A percentile compares a stretch with the other conserved stretches of the same genome.
Conservation (phyloP, 768 basidiomycete genomes). For the Russula foetens region DNA sequence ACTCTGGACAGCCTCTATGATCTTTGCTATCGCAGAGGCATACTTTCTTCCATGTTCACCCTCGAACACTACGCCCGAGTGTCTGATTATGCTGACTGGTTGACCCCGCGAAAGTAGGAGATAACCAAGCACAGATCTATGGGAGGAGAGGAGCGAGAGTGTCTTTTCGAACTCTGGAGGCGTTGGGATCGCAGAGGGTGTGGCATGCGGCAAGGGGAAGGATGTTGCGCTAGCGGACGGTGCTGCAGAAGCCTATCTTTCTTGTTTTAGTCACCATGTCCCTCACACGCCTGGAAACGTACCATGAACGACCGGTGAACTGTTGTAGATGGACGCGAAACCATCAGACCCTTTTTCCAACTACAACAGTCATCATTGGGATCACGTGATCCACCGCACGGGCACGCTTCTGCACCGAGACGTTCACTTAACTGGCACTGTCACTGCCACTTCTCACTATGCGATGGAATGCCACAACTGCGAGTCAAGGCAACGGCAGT, state of each 20-base stretch:
- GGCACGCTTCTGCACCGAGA: background rate
- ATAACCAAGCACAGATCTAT: conserved; percentile 82
- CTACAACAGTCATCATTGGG: background rate
- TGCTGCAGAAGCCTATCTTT: conserved; percentile 5
- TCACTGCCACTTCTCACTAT: conserved; percentile 9
- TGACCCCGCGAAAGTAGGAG: conserved; percentile 70
- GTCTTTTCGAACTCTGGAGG: conserved; percentile 82
- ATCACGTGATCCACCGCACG: conserved; percentile 3
- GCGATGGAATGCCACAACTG: conserved; percentile 22
- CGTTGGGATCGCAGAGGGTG: conserved; percentile 27
- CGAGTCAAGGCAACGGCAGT: conserved; percentile 20
- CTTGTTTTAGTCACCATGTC: background rate
- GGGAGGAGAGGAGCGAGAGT: conserved; percentile 63
- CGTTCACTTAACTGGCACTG: background rate
- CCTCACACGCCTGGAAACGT: background rate
- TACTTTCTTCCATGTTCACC: conserved; percentile 76
- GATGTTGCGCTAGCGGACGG: conserved; percentile 16
- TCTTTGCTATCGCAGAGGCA: conserved; percentile 59
- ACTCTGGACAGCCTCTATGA: conserved; percentile 70
- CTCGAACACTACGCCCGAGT: conserved; percentile 80
- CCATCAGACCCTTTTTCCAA: no score
- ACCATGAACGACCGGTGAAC: background rate
- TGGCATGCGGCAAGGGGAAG: conserved; percentile 21
- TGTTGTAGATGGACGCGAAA: background rate
- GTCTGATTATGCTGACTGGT: conserved; percentile 71